Evolutionary conservation across 768 basidiomycete genomes (phyloP).

Genomic region (Clavaria fumosa): DNA sequence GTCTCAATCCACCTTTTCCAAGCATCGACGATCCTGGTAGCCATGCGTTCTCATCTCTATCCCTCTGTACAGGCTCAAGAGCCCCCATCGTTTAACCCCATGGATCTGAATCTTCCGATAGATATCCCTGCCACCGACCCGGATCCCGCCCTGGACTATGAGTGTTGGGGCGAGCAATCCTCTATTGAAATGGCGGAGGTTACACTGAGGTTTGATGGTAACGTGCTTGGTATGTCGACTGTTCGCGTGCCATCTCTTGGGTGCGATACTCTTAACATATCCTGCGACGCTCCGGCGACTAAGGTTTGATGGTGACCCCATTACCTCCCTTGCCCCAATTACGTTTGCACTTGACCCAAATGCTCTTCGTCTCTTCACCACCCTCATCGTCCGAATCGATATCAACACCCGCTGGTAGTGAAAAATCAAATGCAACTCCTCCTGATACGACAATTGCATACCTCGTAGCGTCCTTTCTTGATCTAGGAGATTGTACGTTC

Average conservation of each 20-base stretch:
- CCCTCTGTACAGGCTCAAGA: conserved; percentile 21
- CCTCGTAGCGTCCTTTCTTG: conserved; percentile 37
- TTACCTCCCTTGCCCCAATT: conserved; percentile 29
- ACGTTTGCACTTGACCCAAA: conserved; percentile 23
- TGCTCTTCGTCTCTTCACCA: conserved; percentile 32
- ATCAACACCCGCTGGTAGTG: conserved; percentile 10
- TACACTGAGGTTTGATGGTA: conserved; percentile 32
- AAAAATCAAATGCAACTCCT: conserved; percentile 5
- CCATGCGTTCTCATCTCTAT: conserved; percentile 40
- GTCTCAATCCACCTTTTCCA: no score
- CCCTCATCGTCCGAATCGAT: conserved; percentile 12
- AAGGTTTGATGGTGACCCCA: no score
- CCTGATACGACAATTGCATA: conserved; percentile 17
- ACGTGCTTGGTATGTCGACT: conserved; percentile 25
- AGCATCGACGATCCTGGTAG: conserved; percentile 43
- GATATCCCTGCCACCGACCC: conserved; percentile 14
- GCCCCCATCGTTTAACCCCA: conserved; percentile 21
- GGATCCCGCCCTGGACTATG: conserved; percentile 27
- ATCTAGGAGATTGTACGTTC: conserved; percentile 51
- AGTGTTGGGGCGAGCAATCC: conserved; percentile 43
- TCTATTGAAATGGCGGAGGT: conserved; percentile 49
- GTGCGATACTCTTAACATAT: conserved; percentile 1
- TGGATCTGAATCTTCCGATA: conserved; percentile 28
- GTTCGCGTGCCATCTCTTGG: conserved; percentile 2
- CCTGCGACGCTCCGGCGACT: conserved; percentile 25